Percentiles rank a stretch among this genome's conserved stretches.
phyloP scores from a whole-genome alignment of 257 asterid species.

The Oldenlandia corymbosa region DNA sequence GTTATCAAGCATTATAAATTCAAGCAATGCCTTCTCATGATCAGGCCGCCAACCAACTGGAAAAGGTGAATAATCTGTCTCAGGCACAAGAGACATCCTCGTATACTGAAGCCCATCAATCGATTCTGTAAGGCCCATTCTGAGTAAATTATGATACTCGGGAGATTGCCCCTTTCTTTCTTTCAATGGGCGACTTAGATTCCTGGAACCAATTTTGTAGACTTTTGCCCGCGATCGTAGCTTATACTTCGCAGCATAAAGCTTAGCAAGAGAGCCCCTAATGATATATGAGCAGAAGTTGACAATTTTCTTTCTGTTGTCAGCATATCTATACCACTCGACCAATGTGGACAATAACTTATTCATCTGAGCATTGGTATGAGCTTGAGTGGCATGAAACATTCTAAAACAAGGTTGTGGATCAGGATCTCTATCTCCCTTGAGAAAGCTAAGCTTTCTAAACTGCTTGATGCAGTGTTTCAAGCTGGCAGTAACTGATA shows the following conservation, averaged over 20 bases:
- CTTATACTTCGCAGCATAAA: conserved; percentile 95
- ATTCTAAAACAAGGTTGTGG: conserved; percentile 98
- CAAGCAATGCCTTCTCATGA: conserved; percentile 88
- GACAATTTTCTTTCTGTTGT: conserved; percentile 87
- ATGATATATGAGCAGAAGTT: conserved; percentile 88
- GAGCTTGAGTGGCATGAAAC: conserved; percentile 99
- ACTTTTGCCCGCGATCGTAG: conserved; percentile 95
- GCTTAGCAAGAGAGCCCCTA: conserved; percentile 97
- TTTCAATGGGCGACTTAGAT: conserved; percentile 81
- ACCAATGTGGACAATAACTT: conserved; percentile 80
- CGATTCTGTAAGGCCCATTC: conserved; percentile 96
- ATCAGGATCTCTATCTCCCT: conserved; percentile 96
- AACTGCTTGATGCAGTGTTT: conserved; percentile 89
- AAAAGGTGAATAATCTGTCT: conserved; percentile 85
- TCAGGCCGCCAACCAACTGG: conserved; percentile 84
- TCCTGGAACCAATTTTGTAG: conserved; percentile 78
- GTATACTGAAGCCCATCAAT: conserved; percentile 89
- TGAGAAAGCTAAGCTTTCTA: conserved; percentile 68
- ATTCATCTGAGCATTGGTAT: conserved; percentile 97
- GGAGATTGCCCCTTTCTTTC: conserved; percentile 96
- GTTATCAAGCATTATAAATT: conserved; percentile 67
- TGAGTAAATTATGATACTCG: conserved; percentile 74
- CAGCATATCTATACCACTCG: conserved; percentile 98
- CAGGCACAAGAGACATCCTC: conserved; percentile 95
- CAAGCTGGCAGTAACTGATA: conserved; percentile 94